Conservation (phyloP, 805 yeast genomes). For the Zygosaccharomyces lentus region DNA sequence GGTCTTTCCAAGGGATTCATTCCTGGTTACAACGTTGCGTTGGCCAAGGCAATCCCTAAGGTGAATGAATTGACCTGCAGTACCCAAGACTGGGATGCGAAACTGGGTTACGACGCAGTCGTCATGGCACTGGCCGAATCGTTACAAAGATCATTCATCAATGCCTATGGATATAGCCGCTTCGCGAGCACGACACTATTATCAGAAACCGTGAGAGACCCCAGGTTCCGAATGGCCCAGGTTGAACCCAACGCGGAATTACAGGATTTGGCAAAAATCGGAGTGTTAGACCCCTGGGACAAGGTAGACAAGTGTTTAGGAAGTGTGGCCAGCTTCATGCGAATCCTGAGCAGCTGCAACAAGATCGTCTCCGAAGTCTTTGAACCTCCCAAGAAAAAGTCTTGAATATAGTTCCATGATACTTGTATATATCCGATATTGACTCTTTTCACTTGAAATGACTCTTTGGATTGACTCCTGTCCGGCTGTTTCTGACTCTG, state of each 20-base stretch:
- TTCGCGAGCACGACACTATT: slow-evolving; percentile 13
- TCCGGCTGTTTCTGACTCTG: neutral
- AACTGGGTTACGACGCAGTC: slow-evolving; percentile 16
- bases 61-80: neutral
- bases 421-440: slow-evolving; percentile 6
- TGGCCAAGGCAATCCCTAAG: slow-evolving; percentile 22
- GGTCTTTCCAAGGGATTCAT: slow-evolving; percentile 29
- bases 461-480: neutral
- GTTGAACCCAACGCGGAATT: slow-evolving; percentile 6
- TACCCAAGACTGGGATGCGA: slow-evolving; percentile 4
- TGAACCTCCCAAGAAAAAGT: slow-evolving; percentile 21
- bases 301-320: slow-evolving; percentile 20
- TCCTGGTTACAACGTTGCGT: slow-evolving; percentile 24
- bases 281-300: slow-evolving; percentile 29
- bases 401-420: neutral
- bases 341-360: slow-evolving; percentile 20
- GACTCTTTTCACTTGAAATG: neutral
- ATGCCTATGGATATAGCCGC: slow-evolving; percentile 15
- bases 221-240: slow-evolving; percentile 12
- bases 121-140: slow-evolving; percentile 16
- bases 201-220: slow-evolving; percentile 16
- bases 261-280: slow-evolving; percentile 14
- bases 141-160: slow-evolving; percentile 21
- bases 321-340: slow-evolving; percentile 17
- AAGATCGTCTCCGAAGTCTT: slow-evolving; percentile 22